Percentiles rank a stretch among this genome's conserved stretches.
These are phyloP conservation scores for Neophaeococcomyces mojaviensis DNA, from an alignment of 2,329 filamentous ascomycete genomes.

Conservation along the genomic window DNA sequence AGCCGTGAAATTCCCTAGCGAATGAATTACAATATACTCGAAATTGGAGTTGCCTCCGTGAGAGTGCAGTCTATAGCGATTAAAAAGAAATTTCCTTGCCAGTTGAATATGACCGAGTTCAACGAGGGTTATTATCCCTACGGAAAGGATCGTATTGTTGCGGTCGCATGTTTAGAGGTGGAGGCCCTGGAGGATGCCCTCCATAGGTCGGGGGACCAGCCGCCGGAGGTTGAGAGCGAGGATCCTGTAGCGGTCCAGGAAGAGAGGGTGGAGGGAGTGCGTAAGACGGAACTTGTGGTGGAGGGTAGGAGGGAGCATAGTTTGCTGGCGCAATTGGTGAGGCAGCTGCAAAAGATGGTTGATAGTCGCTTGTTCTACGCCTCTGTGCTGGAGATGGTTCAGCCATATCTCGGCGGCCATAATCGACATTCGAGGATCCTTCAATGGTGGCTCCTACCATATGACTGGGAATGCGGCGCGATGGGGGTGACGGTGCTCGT, in stretches of 20 bases:
- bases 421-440: constrained; percentile 11
- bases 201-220: constrained; percentile 12
- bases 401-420: constrained; percentile 14
- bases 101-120: neutral
- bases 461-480: constrained; percentile 10
- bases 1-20: neutral
- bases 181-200: constrained; percentile 5
- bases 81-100: neutral
- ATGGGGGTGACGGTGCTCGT: constrained; percentile 21
- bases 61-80: constrained; percentile 1
- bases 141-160: constrained; percentile 21
- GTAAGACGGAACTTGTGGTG: neutral
- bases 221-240: constrained; percentile 9
- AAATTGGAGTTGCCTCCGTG: constrained; percentile 3
- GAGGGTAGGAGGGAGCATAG: constrained; percentile 5
- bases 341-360: constrained; percentile 13
- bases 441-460: too few species aligned
- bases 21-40: neutral
- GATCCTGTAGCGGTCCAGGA: constrained; percentile 10
- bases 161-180: constrained; percentile 12
- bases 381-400: constrained; percentile 18
- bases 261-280: constrained; percentile 14
- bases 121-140: constrained; percentile 10
- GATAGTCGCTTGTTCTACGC: constrained; percentile 21
- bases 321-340: neutral